These are phyloP conservation scores for Picochlorum sp. DNA, from an alignment of 139 green algal species.

Conservation along the genomic window DNA sequence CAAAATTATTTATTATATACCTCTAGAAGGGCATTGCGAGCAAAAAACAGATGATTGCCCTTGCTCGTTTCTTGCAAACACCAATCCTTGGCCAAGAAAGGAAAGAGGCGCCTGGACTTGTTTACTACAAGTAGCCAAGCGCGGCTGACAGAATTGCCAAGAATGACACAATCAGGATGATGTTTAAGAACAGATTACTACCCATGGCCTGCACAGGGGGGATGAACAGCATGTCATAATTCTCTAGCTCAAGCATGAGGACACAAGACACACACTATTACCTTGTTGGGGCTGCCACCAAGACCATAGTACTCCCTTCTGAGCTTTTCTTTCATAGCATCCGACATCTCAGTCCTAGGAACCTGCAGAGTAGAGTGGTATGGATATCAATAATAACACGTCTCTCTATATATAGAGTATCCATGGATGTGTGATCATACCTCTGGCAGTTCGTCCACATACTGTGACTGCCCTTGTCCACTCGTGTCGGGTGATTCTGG, in stretches of 20 bases:
- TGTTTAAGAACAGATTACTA: slow-evolving; percentile 19
- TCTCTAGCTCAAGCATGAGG: too few species aligned
- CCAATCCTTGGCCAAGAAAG: too few species aligned
- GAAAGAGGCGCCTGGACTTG: too few species aligned
- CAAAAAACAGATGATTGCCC: too few species aligned
- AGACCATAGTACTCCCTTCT: slow-evolving; percentile 17
- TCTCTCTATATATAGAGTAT: too few species aligned
- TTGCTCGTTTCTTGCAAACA: too few species aligned
- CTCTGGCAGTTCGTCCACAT: slow-evolving; percentile 22
- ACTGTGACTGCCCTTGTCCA: background rate
- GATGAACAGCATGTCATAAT: too few species aligned
- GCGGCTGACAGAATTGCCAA: slow-evolving; percentile 15
- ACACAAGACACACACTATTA: too few species aligned
- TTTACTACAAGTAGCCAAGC: background rate
- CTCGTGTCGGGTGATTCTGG: background rate
- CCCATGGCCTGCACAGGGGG: background rate
- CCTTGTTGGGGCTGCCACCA: slow-evolving; percentile 25
- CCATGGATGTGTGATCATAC: background rate
- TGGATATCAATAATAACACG: background rate
- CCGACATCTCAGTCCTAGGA: slow-evolving; percentile 11
- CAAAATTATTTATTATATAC: background rate
- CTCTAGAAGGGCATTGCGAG: background rate
- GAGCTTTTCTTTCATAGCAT: slow-evolving; percentile 25
- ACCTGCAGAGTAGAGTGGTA: slow-evolving; percentile 5
- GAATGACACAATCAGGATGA: slow-evolving; percentile 13